Evolutionary conservation across 345 rosid genomes (phyloP).

Genomic region (Luvunga scandens): DNA sequence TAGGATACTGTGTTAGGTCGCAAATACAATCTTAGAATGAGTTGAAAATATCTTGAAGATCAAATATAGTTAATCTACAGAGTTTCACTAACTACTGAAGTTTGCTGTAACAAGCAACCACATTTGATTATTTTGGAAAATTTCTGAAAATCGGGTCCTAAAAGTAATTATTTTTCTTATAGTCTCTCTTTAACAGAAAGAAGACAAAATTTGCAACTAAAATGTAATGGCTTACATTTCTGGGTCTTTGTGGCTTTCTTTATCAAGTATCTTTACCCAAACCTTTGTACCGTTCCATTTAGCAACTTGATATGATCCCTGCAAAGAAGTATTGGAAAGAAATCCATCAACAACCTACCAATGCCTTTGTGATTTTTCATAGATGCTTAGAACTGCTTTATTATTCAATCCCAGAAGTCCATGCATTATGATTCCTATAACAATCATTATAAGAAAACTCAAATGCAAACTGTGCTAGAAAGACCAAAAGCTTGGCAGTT

Average conservation of each 20-base stretch:
- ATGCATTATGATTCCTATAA: background rate
- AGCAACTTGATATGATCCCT: slow-evolving; percentile 96
- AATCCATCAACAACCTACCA: background rate
- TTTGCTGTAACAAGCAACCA: background rate
- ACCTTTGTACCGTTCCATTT: slow-evolving; percentile 99
- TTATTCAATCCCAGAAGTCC: background rate
- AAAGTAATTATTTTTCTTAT: background rate
- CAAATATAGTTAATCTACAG: background rate
- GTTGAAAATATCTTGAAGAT: background rate
- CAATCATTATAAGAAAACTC: background rate
- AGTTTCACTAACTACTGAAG: background rate
- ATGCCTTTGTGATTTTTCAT: background rate
- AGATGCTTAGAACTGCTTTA: background rate
- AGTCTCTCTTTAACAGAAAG: background rate
- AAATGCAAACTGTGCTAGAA: background rate
- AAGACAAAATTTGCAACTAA: background rate
- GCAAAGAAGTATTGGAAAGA: slow-evolving; percentile 10
- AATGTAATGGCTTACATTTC: slow-evolving; percentile 34
- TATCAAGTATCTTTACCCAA: slow-evolving; percentile 83
- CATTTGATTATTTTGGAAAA: background rate
- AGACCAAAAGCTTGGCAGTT: slow-evolving; percentile 2
- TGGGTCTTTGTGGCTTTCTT: slow-evolving; percentile 61
- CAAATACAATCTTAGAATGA: background rate
- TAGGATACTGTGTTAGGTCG: slow-evolving; percentile 8
- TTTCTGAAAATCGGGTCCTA: background rate